A percentile compares a stretch with the other conserved stretches of the same genome.
phyloP scores from a whole-genome alignment of 192 early-diverging fungal species.

The Gryganskiella cystojenkinii region DNA sequence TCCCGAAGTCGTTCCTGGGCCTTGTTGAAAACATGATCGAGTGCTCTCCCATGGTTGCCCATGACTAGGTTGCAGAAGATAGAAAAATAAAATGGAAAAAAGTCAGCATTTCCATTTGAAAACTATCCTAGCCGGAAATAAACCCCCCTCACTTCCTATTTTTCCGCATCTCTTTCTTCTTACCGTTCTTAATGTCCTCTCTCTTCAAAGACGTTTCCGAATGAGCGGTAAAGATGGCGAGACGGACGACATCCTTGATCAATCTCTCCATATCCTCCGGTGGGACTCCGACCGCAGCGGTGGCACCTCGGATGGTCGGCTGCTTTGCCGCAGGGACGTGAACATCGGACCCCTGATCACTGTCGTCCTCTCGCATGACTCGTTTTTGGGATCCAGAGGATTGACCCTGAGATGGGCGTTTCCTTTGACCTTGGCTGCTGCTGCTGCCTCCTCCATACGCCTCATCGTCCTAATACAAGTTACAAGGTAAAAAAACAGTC shows the following conservation, averaged over 20 bases:
- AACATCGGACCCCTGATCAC: slow-evolving; percentile 18
- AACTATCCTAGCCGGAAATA: neutral
- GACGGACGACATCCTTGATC: slow-evolving; percentile 71
- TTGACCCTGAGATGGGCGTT: slow-evolving; percentile 7
- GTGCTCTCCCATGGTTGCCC: slow-evolving; percentile 54
- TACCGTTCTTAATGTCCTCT: slow-evolving; percentile 75
- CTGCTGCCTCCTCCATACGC: slow-evolving; percentile 10
- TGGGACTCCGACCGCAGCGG: neutral
- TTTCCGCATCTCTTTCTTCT: neutral
- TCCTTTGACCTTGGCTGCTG: no score
- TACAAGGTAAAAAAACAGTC: neutral
- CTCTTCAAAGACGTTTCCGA: slow-evolving; percentile 58
- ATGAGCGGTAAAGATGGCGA: slow-evolving; percentile 67
- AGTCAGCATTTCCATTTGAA: neutral
- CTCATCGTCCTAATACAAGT: slow-evolving; percentile 20
- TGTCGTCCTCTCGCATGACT: slow-evolving; percentile 26
- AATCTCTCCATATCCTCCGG: slow-evolving; percentile 64
- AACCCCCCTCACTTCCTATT: neutral
- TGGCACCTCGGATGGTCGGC: neutral
- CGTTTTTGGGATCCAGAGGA: slow-evolving; percentile 41
- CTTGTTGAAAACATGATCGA: slow-evolving; percentile 56
- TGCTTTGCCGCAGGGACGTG: slow-evolving; percentile 6
- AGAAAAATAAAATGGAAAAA: neutral
- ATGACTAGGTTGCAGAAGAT: slow-evolving; percentile 55
- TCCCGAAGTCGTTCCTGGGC: slow-evolving; percentile 61